These are phyloP conservation scores for Cordyceps fumosorosea DNA, from an alignment of 2,329 filamentous ascomycete genomes.

Conservation along the genomic window DNA sequence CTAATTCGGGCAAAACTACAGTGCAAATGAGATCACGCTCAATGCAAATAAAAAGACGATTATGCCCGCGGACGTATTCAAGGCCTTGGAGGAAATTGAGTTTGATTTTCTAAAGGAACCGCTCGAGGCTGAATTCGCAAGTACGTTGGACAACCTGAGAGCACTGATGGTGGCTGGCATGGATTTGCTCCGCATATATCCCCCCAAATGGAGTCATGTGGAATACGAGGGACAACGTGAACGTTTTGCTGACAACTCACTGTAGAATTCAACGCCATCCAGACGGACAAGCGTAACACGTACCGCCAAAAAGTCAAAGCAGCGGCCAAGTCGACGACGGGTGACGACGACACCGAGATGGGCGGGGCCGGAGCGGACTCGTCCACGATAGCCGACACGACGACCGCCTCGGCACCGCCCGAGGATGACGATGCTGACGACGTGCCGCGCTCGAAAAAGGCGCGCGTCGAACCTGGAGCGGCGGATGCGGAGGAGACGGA, in stretches of 20 bases:
- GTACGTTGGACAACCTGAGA: slow-evolving; percentile 37
- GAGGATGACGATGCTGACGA: slow-evolving; percentile 31
- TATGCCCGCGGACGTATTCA: slow-evolving; percentile 67
- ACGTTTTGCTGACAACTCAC: slow-evolving; percentile 7
- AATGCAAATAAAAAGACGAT: slow-evolving; percentile 71
- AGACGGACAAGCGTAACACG: slow-evolving; percentile 66
- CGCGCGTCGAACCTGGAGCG: slow-evolving; percentile 39
- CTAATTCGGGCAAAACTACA: slow-evolving; percentile 26
- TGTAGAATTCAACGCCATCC: slow-evolving; percentile 64
- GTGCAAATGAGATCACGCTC: slow-evolving; percentile 66
- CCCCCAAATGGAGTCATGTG: no score
- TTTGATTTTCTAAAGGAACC: slow-evolving; percentile 63
- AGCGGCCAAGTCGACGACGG: slow-evolving; percentile 46
- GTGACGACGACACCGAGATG: slow-evolving; percentile 26
- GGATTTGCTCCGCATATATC: no score
- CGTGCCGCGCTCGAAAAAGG: slow-evolving; percentile 32
- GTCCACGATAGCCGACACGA: slow-evolving; percentile 11
- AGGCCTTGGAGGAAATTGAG: slow-evolving; percentile 69
- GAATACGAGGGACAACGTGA: no score
- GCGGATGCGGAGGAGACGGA: slow-evolving; percentile 28
- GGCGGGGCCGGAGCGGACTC: slow-evolving; percentile 14
- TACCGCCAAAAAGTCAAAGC: slow-evolving; percentile 65
- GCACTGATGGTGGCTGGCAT: no score
- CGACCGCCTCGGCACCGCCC: slow-evolving; percentile 20
- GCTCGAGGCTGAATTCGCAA: slow-evolving; percentile 69